Percentiles rank a stretch among this genome's conserved stretches.
Conservation (phyloP, 1,284 basidiomycete genomes). For the Ceraceosorus guamensis region DNA sequence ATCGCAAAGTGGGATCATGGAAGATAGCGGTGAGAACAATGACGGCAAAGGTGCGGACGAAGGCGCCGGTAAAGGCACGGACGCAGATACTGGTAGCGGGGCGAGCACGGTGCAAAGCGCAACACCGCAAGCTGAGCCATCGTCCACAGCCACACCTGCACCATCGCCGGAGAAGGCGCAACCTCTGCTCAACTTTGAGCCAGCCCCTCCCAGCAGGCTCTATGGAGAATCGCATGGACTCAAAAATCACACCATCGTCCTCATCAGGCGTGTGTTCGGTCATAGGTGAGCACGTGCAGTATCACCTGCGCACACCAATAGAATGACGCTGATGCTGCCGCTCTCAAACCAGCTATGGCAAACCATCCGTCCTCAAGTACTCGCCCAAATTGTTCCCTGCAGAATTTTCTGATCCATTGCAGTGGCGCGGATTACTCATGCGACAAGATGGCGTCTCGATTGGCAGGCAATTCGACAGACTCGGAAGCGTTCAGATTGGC, state of each 20-base stretch:
- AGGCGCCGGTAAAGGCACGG: too few relatives aligned
- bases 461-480: conserved; percentile 24
- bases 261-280: conserved; percentile 21
- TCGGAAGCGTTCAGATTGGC: conserved; percentile 7
- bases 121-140: too few relatives aligned
- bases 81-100: too few relatives aligned
- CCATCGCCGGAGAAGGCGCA: too few relatives aligned
- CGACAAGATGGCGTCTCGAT: conserved; percentile 14
- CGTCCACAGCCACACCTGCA: too few relatives aligned
- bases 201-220: not conserved
- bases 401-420: conserved; percentile 14
- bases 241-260: conserved; percentile 8
- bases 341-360: conserved; percentile 13
- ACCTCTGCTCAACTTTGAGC: conserved; percentile 1
- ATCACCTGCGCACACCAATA: not conserved
- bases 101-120: too few relatives aligned
- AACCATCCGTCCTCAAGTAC: conserved; percentile 16
- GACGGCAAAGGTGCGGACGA: too few relatives aligned
- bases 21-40: too few relatives aligned
- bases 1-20: too few relatives aligned
- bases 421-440: conserved; percentile 23
- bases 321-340: not conserved
- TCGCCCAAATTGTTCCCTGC: conserved; percentile 8
- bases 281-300: conserved; percentile 9
- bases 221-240: not conserved